These are phyloP conservation scores for Arachnomyces sp. DNA, from an alignment of 2,329 filamentous ascomycete species.

Conservation along the genomic window DNA sequence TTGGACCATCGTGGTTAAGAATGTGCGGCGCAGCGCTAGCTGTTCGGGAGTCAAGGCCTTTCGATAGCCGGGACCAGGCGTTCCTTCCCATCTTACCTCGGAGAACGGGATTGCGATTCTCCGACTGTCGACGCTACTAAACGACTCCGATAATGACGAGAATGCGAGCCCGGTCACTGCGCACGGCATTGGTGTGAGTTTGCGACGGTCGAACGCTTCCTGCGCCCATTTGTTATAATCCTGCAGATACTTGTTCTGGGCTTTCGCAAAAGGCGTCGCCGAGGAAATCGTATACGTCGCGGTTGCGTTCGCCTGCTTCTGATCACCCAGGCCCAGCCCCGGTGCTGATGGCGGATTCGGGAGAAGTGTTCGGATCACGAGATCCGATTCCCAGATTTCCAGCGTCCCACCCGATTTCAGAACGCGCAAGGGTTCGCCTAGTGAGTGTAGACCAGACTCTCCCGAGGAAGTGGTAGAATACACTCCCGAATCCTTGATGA, in stretches of 20 bases:
- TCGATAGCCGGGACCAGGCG: slow-evolving; percentile 23
- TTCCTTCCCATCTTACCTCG: slow-evolving; percentile 72
- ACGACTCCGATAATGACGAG: slow-evolving; percentile 67
- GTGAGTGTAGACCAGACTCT: slow-evolving; percentile 41
- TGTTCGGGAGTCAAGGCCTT: slow-evolving; percentile 60
- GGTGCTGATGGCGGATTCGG: slow-evolving; percentile 62
- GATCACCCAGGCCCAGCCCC: slow-evolving; percentile 53
- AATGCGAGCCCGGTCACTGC: slow-evolving; percentile 68
- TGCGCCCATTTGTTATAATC: slow-evolving; percentile 80
- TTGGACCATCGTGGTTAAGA: slow-evolving; percentile 72
- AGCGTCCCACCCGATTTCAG: slow-evolving; percentile 70
- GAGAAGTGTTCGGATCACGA: slow-evolving; percentile 72
- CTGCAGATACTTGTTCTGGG: slow-evolving; percentile 72
- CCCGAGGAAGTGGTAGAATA: slow-evolving; percentile 52
- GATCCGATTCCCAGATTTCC: slow-evolving; percentile 86
- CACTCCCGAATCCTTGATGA: slow-evolving; percentile 76
- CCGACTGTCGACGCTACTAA: slow-evolving; percentile 63
- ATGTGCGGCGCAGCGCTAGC: slow-evolving; percentile 65
- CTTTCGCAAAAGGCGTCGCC: slow-evolving; percentile 72
- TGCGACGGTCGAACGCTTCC: slow-evolving; percentile 64
- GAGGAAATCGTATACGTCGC: slow-evolving; percentile 77
- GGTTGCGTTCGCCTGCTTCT: slow-evolving; percentile 57
- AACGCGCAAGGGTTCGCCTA: slow-evolving; percentile 70
- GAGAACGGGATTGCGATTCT: slow-evolving; percentile 81
- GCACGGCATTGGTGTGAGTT: slow-evolving; percentile 68